These are phyloP conservation scores for Skeletonema grethae DNA, from an alignment of 108 stramenopile species.

Conservation along the genomic window DNA sequence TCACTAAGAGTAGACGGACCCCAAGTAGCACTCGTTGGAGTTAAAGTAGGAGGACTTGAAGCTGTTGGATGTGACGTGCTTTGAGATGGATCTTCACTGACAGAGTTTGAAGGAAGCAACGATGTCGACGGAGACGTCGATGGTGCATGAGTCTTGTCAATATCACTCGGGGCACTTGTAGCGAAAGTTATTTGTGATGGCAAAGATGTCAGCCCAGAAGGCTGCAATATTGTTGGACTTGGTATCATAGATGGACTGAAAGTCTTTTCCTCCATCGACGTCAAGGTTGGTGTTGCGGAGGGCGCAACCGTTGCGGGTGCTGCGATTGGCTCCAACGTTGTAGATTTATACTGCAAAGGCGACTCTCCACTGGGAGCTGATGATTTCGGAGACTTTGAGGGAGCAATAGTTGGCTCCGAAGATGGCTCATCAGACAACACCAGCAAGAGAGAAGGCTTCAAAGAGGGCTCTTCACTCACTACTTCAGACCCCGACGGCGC, in stretches of 20 bases:
- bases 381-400: background rate
- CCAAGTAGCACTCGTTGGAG: background rate
- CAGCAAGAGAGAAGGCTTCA: background rate
- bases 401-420: background rate
- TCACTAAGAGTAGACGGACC: background rate
- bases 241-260: too few species aligned
- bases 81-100: background rate
- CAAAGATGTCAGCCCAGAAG: too few species aligned
- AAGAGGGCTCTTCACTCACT: constrained; percentile 1
- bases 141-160: background rate
- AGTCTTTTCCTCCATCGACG: background rate
- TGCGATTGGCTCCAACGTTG: background rate
- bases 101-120: background rate
- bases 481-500: background rate
- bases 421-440: too few species aligned
- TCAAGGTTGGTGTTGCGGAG: too few species aligned
- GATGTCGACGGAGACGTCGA: background rate
- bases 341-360: background rate
- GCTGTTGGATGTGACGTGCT: background rate
- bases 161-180: background rate
- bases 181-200: too few species aligned
- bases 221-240: too few species aligned
- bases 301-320: background rate
- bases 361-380: background rate
- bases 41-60: background rate